A percentile compares a stretch with the other conserved stretches of the same genome.
These are phyloP conservation scores for Malassezia cuniculi DNA, from an alignment of 1,284 basidiomycete species.

Conservation along the genomic window DNA sequence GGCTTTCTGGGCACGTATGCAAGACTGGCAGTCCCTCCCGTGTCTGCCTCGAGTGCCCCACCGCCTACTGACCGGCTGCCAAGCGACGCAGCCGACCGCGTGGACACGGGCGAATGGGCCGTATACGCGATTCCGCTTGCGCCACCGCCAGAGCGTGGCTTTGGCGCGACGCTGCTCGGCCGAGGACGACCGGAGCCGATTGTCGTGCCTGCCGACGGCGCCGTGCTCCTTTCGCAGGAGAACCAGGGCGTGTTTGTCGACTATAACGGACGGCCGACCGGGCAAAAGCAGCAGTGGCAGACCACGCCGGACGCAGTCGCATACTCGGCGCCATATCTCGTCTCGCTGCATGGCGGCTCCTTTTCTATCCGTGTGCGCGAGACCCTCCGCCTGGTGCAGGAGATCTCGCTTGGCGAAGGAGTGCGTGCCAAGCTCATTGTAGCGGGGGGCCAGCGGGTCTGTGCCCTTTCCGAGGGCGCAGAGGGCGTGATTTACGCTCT, in stretches of 20 bases:
- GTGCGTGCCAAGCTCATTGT: conserved; percentile 23
- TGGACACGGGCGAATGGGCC: conserved; percentile 8
- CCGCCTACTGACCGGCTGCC: neutral
- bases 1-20: conserved; percentile 3
- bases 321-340: conserved; percentile 27
- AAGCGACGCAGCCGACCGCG: neutral
- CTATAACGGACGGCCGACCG: conserved; percentile 1
- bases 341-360: neutral
- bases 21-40: conserved; percentile 3
- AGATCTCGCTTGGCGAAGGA: conserved; percentile 5
- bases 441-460: conserved; percentile 16
- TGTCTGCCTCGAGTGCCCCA: conserved; percentile 5
- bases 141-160: too few species aligned
- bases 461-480: neutral
- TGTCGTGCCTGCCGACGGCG: neutral
- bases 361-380: conserved; percentile 1
- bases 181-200: neutral
- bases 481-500: conserved; percentile 56
- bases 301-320: conserved; percentile 50
- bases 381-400: conserved; percentile 48
- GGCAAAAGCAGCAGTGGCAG: conserved; percentile 1
- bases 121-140: conserved; percentile 5
- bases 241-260: conserved; percentile 3
- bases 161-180: neutral
- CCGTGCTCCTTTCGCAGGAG: conserved; percentile 1